Evolutionary conservation across 1,284 basidiomycete species (phyloP).

Genomic region (Gomphus sp.): DNA sequence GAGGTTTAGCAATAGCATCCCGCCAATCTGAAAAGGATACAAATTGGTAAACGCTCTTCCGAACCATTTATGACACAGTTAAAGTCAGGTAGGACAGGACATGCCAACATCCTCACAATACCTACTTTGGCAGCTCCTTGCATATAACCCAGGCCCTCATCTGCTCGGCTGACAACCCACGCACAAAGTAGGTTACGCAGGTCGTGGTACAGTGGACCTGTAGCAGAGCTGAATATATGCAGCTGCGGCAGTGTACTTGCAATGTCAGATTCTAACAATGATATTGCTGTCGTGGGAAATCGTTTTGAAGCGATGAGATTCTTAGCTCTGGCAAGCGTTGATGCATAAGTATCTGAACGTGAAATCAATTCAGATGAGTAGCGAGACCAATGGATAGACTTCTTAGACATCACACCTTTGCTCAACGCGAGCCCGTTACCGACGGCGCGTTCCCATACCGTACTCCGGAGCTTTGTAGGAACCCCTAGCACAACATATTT

Average conservation of each 20-base stretch:
- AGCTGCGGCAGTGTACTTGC: constrained; percentile 72
- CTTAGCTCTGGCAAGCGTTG: constrained; percentile 65
- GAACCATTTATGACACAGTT: neutral
- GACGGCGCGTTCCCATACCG: constrained; percentile 82
- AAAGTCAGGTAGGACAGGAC: neutral
- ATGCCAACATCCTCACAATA: neutral
- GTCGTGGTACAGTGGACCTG: constrained; percentile 80
- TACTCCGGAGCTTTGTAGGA: constrained; percentile 76
- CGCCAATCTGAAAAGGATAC: constrained; percentile 43
- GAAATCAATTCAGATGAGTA: constrained; percentile 2
- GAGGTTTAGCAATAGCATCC: constrained; percentile 88
- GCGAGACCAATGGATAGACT: constrained; percentile 4
- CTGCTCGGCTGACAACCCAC: constrained; percentile 85
- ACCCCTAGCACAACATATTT: constrained; percentile 22
- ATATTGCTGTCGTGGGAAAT: constrained; percentile 66
- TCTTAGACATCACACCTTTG: constrained; percentile 51
- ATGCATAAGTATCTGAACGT: constrained; percentile 63
- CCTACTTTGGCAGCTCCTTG: constrained; percentile 43
- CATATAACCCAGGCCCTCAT: constrained; percentile 79
- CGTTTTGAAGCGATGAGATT: constrained; percentile 61
- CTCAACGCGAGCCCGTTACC: constrained; percentile 85
- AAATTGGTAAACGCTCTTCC: constrained; percentile 14
- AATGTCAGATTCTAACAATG: constrained; percentile 75
- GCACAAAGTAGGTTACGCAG: constrained; percentile 83
- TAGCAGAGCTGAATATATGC: constrained; percentile 77